A percentile compares a stretch with the other conserved stretches of the same genome.
Conservation (phyloP, 2,329 filamentous ascomycete genomes). For the Claviceps citrina region DNA sequence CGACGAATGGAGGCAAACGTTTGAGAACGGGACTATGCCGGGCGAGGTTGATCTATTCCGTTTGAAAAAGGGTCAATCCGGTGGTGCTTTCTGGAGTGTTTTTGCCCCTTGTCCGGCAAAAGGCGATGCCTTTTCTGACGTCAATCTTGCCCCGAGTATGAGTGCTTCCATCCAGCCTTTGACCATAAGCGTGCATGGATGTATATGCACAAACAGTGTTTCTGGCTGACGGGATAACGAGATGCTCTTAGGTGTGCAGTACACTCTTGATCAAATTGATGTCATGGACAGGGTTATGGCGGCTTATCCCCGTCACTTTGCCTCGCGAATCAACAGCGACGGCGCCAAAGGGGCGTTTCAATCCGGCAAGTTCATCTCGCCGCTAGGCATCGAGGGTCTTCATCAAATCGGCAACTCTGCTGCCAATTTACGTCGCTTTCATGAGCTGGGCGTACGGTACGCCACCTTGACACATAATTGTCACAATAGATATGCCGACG, state of each 20-base stretch:
- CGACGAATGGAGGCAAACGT: constrained; percentile 56
- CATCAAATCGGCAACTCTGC: constrained; percentile 85
- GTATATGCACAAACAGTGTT: not conserved
- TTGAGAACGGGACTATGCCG: constrained; percentile 51
- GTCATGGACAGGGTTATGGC: constrained; percentile 48
- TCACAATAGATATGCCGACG: constrained; percentile 1
- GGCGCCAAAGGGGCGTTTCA: constrained; percentile 43
- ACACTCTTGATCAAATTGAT: constrained; percentile 59
- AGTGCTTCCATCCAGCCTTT: constrained; percentile 12
- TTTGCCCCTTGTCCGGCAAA: constrained; percentile 63
- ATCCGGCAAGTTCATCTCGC: constrained; percentile 46
- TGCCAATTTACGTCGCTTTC: constrained; percentile 58
- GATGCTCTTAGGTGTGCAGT: constrained; percentile 40
- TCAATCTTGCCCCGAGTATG: constrained; percentile 50
- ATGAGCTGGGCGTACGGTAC: constrained; percentile 70
- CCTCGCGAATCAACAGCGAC: constrained; percentile 37
- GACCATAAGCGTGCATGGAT: not conserved
- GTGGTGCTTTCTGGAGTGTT: constrained; percentile 89
- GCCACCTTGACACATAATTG: constrained; percentile 77
- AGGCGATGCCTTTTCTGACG: constrained; percentile 56
- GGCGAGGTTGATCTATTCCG: constrained; percentile 68
- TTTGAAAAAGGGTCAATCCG: constrained; percentile 53
- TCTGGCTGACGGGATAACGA: not conserved
- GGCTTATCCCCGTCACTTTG: constrained; percentile 45
- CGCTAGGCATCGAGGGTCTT: constrained; percentile 69